Conservation (phyloP, 352 stramenopile genomes). For the Plasmopara halstedii region DNA sequence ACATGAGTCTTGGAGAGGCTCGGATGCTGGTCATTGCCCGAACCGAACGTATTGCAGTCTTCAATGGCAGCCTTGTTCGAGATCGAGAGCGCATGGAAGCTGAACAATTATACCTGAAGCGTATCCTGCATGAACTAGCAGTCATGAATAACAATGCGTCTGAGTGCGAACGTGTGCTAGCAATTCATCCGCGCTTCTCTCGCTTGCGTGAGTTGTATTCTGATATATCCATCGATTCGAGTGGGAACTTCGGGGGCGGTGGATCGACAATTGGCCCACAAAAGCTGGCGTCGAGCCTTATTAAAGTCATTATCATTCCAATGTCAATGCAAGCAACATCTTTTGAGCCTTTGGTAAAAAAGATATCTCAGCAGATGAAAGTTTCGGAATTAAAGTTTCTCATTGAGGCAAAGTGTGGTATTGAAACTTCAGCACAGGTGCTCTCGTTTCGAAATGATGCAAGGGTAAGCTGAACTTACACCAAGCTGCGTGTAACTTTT, state of each 20-base stretch:
- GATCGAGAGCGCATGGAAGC: conserved; percentile 60
- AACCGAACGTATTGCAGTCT: conserved; percentile 32
- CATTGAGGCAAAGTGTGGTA: conserved; percentile 64
- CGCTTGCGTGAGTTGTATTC: conserved; percentile 46
- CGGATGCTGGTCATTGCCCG: conserved; percentile 68
- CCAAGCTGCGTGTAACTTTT: too few species aligned
- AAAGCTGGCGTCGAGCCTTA: conserved; percentile 46
- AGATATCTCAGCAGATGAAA: conserved; percentile 71
- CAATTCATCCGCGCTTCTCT: conserved; percentile 38
- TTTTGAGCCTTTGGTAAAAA: conserved; percentile 58
- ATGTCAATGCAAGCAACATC: conserved; percentile 63
- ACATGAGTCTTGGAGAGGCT: conserved; percentile 58
- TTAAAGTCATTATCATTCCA: conserved; percentile 57
- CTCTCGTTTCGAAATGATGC: conserved; percentile 52
- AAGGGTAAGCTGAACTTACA: conserved; percentile 40
- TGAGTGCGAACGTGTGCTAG: conserved; percentile 26
- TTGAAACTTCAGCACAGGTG: conserved; percentile 38
- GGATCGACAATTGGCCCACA: conserved; percentile 15
- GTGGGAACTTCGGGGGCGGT: neutral
- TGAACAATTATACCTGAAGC: conserved; percentile 79
- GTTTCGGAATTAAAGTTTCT: conserved; percentile 64
- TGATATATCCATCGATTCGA: conserved; percentile 29
- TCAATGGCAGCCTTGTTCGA: conserved; percentile 62
- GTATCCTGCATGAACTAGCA: conserved; percentile 63
- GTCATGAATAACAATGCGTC: conserved; percentile 20